Evolutionary conservation across 1,284 basidiomycete genomes (phyloP).

Genomic region (Cryptococcus wingfieldii): DNA sequence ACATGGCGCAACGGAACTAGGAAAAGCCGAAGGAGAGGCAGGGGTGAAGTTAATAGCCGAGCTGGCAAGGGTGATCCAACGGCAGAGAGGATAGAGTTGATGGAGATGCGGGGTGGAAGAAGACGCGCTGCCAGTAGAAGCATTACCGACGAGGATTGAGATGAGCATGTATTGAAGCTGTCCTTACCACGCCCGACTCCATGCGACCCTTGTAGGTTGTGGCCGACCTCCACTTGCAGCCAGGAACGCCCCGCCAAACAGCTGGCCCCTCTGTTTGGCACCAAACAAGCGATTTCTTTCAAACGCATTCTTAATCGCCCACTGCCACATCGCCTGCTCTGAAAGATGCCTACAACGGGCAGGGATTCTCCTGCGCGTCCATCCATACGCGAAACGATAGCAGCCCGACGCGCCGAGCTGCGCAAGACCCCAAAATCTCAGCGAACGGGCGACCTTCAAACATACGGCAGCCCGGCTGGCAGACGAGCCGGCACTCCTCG

Average conservation of each 20-base stretch:
- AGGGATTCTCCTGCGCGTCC: slow-evolving; percentile 12
- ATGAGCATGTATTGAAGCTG: too few species aligned
- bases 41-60: slow-evolving; percentile 28
- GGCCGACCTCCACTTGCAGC: too few species aligned
- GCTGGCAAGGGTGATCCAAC: slow-evolving; percentile 2
- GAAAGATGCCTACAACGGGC: neutral
- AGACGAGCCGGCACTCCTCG: slow-evolving; percentile 2
- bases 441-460: neutral
- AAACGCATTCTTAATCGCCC: too few species aligned
- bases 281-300: too few species aligned
- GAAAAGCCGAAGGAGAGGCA: slow-evolving; percentile 21
- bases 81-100: slow-evolving; percentile 31
- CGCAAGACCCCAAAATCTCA: slow-evolving; percentile 16
- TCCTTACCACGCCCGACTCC: too few species aligned
- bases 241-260: too few species aligned
- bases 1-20: slow-evolving; percentile 18
- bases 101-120: slow-evolving; percentile 23
- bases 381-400: slow-evolving; percentile 38
- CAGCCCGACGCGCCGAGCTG: slow-evolving; percentile 33
- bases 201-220: too few species aligned
- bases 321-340: neutral
- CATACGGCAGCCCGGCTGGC: neutral
- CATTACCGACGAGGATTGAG: slow-evolving; percentile 11
- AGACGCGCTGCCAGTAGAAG: slow-evolving; percentile 13
- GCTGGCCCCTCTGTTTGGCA: too few species aligned